phyloP scores from a whole-genome alignment of 306 rosid genomes.

The Rubus idaeus region DNA sequence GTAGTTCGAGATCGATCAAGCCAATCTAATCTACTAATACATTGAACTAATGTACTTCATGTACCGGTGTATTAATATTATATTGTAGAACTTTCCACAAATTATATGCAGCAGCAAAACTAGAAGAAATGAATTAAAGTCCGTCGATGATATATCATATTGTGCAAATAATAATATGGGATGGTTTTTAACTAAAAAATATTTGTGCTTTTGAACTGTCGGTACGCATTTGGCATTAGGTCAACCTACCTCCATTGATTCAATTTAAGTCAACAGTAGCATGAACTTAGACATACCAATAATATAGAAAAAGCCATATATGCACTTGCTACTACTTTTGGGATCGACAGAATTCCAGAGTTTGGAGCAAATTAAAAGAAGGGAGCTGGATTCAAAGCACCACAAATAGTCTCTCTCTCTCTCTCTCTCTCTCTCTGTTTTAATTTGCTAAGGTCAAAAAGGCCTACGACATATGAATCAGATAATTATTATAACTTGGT shows the following conservation, averaged over 20 bases:
- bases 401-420: background rate
- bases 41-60: no score
- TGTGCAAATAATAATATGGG: background rate
- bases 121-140: no score
- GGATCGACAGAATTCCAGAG: background rate
- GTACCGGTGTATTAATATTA: no score
- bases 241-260: background rate
- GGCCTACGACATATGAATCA: background rate
- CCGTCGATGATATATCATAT: background rate
- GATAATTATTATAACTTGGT: conserved; percentile 12
- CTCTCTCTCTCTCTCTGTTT: no score
- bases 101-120: no score
- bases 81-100: background rate
- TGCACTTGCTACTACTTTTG: background rate
- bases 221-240: background rate
- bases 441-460: conserved; percentile 28
- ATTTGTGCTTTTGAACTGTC: background rate
- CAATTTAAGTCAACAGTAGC: background rate
- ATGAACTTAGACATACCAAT: background rate
- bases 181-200: background rate
- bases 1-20: no score
- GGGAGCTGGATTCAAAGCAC: background rate
- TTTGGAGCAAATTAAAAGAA: background rate
- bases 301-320: background rate
- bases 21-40: no score